phyloP scores from a whole-genome alignment of 1,284 basidiomycete species.

The Hymenochaete sp. region DNA sequence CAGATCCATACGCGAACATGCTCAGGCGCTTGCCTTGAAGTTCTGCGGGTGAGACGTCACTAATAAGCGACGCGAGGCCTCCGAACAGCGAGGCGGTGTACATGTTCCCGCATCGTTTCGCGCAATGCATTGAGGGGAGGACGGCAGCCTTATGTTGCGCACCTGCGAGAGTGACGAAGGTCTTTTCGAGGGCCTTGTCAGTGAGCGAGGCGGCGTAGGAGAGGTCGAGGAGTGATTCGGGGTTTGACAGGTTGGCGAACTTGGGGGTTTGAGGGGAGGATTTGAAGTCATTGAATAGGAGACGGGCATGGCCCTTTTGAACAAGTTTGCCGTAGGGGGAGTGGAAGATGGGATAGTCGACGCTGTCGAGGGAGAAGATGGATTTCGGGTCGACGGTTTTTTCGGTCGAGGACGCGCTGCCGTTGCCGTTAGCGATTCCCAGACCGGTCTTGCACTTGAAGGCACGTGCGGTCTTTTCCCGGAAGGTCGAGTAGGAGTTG shows the following conservation, averaged over 20 bases:
- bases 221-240: conserved; percentile 59
- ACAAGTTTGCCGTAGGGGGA: conserved; percentile 97
- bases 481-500: conserved; percentile 80
- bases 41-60: conserved; percentile 56
- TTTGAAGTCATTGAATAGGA: conserved; percentile 90
- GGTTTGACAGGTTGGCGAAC: conserved; percentile 67
- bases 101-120: conserved; percentile 92
- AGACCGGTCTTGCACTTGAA: conserved; percentile 35
- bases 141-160: conserved; percentile 64
- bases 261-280: conserved; percentile 63
- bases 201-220: conserved; percentile 70
- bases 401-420: too few species aligned
- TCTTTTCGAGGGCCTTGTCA: conserved; percentile 95
- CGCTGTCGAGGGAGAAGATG: conserved; percentile 63
- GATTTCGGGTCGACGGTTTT: conserved; percentile 30
- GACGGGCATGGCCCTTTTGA: conserved; percentile 92
- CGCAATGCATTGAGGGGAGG: conserved; percentile 73
- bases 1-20: conserved; percentile 92
- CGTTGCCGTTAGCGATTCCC: conserved; percentile 33
- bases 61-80: conserved; percentile 78
- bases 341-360: conserved; percentile 92
- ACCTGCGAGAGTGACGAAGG: conserved; percentile 73
- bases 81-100: conserved; percentile 98
- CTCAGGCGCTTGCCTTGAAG: conserved; percentile 76
- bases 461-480: conserved; percentile 70